phyloP scores from a whole-genome alignment of 257 asterid species.

The Cynanchum wilfordii region DNA sequence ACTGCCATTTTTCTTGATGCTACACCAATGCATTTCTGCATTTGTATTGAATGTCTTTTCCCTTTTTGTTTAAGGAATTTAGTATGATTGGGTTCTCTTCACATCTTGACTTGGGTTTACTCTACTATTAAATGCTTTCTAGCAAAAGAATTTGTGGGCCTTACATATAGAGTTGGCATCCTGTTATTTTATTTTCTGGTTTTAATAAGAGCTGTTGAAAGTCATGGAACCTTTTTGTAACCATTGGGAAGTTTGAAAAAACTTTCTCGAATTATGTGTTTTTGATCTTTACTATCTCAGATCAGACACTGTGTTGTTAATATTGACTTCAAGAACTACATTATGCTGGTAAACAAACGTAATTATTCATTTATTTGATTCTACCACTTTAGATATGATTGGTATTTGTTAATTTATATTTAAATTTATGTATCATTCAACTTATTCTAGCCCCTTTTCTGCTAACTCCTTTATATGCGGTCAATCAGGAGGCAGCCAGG shows the following conservation, averaged over 20 bases:
- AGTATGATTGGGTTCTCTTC: background rate
- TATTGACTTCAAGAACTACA: background rate
- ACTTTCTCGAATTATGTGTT: background rate
- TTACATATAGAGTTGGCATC: background rate
- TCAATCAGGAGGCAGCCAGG: slow-evolving; percentile 59
- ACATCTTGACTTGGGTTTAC: background rate
- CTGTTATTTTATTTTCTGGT: background rate
- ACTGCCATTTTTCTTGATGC: background rate
- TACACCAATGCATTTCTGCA: background rate
- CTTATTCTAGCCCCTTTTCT: slow-evolving; percentile 5
- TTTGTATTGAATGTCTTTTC: background rate
- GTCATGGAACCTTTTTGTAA: background rate
- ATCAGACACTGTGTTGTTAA: background rate
- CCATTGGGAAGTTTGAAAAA: background rate
- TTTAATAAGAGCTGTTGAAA: background rate
- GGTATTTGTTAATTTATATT: background rate
- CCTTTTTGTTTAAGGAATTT: background rate
- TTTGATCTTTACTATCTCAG: background rate
- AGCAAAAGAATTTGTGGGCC: background rate
- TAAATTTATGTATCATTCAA: background rate
- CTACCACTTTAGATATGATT: background rate
- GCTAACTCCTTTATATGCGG: background rate
- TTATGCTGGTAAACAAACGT: background rate
- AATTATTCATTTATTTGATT: background rate
- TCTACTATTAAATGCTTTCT: background rate